phyloP scores from a whole-genome alignment of 2,329 filamentous ascomycete genomes.

The Hypocrella siamensis region DNA sequence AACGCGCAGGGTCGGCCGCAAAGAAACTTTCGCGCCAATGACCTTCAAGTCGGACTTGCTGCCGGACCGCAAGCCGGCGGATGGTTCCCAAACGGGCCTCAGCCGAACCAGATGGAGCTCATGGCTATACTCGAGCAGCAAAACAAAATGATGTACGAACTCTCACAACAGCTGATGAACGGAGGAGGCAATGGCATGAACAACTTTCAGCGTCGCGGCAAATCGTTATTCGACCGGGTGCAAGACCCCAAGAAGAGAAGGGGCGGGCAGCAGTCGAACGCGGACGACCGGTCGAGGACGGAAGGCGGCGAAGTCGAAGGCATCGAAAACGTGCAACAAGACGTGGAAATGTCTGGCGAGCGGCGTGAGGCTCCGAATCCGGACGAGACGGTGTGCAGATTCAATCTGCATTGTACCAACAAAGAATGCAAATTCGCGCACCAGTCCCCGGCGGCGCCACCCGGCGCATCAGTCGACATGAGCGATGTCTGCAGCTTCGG shows the following conservation, averaged over 20 bases:
- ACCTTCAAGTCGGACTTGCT: slow-evolving; percentile 33
- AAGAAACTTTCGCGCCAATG: slow-evolving; percentile 28
- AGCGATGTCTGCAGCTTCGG: slow-evolving; percentile 71
- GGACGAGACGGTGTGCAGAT: slow-evolving; percentile 69
- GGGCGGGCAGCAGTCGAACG: slow-evolving; percentile 16
- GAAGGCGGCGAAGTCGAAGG: slow-evolving; percentile 22
- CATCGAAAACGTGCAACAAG: slow-evolving; percentile 35
- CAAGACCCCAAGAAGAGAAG: slow-evolving; percentile 34
- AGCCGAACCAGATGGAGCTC: slow-evolving; percentile 36
- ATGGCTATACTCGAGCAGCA: slow-evolving; percentile 79
- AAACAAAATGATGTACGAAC: slow-evolving; percentile 69
- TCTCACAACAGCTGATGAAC: slow-evolving; percentile 47
- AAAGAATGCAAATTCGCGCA: slow-evolving; percentile 86
- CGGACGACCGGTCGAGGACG: slow-evolving; percentile 17
- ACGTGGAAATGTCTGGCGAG: slow-evolving; percentile 45
- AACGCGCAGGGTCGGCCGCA: slow-evolving; percentile 33
- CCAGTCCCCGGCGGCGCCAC: slow-evolving; percentile 78
- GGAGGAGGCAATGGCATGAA: slow-evolving; percentile 28
- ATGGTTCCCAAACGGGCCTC: slow-evolving; percentile 32
- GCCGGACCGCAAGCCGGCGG: slow-evolving; percentile 18
- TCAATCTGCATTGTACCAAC: slow-evolving; percentile 77
- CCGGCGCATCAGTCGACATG: slow-evolving; percentile 62
- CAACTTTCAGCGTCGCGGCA: slow-evolving; percentile 24
- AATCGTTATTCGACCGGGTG: slow-evolving; percentile 62
- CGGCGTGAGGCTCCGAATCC: slow-evolving; percentile 38